These are phyloP conservation scores for Priceomyces medius DNA, from an alignment of 805 yeast genomes.

Conservation along the genomic window DNA sequence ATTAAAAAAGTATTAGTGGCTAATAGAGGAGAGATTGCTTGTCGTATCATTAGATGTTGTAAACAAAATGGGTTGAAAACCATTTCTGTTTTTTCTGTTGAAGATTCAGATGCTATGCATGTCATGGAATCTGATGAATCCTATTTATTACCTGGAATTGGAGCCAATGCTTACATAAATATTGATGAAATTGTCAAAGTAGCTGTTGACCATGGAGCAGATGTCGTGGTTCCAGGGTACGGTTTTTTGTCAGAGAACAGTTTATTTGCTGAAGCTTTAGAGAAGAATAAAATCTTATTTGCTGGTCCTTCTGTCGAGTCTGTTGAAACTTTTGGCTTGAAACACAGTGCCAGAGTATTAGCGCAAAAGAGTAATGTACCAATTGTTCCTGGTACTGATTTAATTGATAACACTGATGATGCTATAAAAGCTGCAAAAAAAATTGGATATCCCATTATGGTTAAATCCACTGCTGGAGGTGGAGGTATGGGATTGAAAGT, in stretches of 20 bases:
- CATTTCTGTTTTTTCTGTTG: constrained; percentile 87
- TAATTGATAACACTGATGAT: constrained; percentile 67
- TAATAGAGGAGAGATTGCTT: constrained; percentile 97
- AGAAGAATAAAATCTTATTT: constrained; percentile 76
- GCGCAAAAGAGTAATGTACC: constrained; percentile 91
- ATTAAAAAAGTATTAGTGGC: constrained; percentile 74
- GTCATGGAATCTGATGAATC: constrained; percentile 81
- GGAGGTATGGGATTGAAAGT: constrained; percentile 98
- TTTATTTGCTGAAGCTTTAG: constrained; percentile 88
- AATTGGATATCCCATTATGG: constrained; percentile 88
- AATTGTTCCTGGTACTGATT: constrained; percentile 91
- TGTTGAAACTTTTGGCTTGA: constrained; percentile 84
- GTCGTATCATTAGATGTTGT: constrained; percentile 84
- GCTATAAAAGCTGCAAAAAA: constrained; percentile 73
- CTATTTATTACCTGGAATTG: constrained; percentile 70
- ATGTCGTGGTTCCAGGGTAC: constrained; percentile 98
- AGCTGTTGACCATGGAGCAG: constrained; percentile 78
- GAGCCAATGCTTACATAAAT: constrained; percentile 87
- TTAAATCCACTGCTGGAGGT: constrained; percentile 97
- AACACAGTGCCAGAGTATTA: constrained; percentile 94
- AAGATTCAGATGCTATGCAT: constrained; percentile 86
- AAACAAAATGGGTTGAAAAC: constrained; percentile 74
- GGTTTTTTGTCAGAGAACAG: constrained; percentile 97
- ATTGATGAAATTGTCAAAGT: constrained; percentile 83
- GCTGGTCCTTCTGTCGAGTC: constrained; percentile 97